Evolutionary conservation across 345 rosid species (phyloP).

Genomic region (Euphorbia peplus): DNA sequence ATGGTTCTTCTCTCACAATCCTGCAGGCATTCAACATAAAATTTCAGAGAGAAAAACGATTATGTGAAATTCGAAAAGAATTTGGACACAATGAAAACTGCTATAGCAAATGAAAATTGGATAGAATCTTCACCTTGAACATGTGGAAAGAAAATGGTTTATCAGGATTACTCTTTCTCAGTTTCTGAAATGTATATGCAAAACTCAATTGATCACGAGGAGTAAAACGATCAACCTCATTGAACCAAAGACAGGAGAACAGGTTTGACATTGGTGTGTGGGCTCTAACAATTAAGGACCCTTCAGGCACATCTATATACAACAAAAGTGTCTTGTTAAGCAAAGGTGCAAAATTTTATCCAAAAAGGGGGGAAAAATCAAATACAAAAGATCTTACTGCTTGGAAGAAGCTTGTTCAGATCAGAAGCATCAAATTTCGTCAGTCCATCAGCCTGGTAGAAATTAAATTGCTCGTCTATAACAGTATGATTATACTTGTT

Average conservation of each 20-base stretch:
- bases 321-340: slow-evolving; percentile 4
- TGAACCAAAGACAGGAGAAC: slow-evolving; percentile 98
- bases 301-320: slow-evolving; percentile 91
- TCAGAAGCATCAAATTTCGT: slow-evolving; percentile 70
- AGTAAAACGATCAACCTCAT: slow-evolving; percentile 94
- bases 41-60: not conserved
- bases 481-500: slow-evolving; percentile 89
- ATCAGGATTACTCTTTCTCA: slow-evolving; percentile 71
- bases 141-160: slow-evolving; percentile 82
- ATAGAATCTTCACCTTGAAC: slow-evolving; percentile 71
- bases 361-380: not conserved
- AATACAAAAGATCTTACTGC: slow-evolving; percentile 54
- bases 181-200: slow-evolving; percentile 77
- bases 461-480: slow-evolving; percentile 78
- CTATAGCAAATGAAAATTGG: not conserved
- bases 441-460: slow-evolving; percentile 86
- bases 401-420: slow-evolving; percentile 84
- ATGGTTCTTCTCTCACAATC: slow-evolving; percentile 92
- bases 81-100: not conserved
- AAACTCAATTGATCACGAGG: slow-evolving; percentile 98
- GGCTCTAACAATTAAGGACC: slow-evolving; percentile 86
- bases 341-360: not conserved
- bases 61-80: not conserved
- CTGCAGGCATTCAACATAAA: slow-evolving; percentile 35
- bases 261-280: slow-evolving; percentile 98